Percentiles rank a stretch among this genome's conserved stretches.
Conservation (phyloP, 345 rosid species). For the Garcia nutans region DNA sequence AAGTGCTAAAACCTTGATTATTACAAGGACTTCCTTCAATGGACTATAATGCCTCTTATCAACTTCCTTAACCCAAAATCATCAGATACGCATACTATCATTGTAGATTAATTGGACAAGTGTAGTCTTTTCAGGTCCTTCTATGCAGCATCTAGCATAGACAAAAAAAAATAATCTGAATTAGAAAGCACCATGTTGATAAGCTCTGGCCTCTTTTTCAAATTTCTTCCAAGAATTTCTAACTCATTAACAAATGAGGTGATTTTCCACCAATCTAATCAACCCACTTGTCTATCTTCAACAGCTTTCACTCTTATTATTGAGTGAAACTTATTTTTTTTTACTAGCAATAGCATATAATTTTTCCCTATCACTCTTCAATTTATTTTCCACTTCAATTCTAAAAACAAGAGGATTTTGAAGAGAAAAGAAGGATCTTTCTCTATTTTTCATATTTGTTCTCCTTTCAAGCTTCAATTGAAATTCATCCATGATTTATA, state of each 20-base stretch:
- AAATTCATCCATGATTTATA: conserved; percentile 6
- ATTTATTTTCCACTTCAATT: not conserved
- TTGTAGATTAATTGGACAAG: not conserved
- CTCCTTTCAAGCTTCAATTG: not conserved
- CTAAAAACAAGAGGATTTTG: not conserved
- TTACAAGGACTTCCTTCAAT: not conserved
- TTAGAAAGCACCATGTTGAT: not conserved
- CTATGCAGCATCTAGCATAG: conserved; percentile 6
- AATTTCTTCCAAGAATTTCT: not conserved
- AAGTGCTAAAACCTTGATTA: no score
- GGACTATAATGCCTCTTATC: not conserved
- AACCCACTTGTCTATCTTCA: not conserved
- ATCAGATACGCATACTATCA: conserved; percentile 1
- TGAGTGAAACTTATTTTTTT: not conserved
- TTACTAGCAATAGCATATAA: conserved; percentile 3
- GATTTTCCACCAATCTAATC: not conserved
- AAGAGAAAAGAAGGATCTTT: not conserved
- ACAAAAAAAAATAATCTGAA: not conserved
- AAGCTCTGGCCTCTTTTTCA: not conserved
- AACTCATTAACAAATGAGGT: not conserved
- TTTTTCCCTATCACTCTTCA: not conserved
- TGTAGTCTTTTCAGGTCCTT: conserved; percentile 7
- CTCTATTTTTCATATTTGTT: not conserved
- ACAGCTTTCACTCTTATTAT: not conserved
- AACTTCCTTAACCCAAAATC: not conserved